Conservation (phyloP, 805 yeast species). For the Teunomyces gatunensis region DNA sequence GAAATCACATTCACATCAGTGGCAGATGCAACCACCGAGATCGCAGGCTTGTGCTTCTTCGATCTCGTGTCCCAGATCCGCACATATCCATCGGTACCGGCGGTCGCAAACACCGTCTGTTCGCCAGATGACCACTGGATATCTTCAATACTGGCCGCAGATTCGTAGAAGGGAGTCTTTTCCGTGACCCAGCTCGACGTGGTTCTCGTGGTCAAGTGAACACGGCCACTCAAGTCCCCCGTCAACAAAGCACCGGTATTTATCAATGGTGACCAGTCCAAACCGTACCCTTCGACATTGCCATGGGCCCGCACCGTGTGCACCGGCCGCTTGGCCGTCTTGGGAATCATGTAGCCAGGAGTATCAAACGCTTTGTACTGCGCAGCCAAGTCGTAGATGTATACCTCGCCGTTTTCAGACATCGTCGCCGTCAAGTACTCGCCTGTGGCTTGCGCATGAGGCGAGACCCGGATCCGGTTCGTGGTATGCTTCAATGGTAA, state of each 20-base stretch:
- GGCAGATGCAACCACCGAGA: constrained; percentile 74
- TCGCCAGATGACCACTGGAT: constrained; percentile 95
- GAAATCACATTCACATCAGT: constrained; percentile 93
- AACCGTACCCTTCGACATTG: constrained; percentile 93
- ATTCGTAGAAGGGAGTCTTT: constrained; percentile 69
- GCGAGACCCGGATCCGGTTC: constrained; percentile 82
- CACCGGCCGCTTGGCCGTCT: constrained; percentile 70
- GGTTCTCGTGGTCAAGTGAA: constrained; percentile 74
- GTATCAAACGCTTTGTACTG: constrained; percentile 82
- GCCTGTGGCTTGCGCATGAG: constrained; percentile 68
- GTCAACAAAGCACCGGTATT: constrained; percentile 77
- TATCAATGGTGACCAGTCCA: constrained; percentile 92
- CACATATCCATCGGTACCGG: constrained; percentile 86
- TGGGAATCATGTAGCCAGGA: constrained; percentile 83
- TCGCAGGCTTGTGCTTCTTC: constrained; percentile 86
- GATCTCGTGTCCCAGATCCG: constrained; percentile 97
- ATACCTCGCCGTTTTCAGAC: constrained; percentile 88
- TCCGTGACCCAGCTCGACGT: constrained; percentile 84
- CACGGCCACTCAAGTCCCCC: constrained; percentile 86
- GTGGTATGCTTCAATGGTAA: constrained; percentile 79
- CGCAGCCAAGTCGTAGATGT: constrained; percentile 75
- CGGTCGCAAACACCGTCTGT: constrained; percentile 91
- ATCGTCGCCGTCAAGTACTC: constrained; percentile 85
- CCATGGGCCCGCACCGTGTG: constrained; percentile 86
- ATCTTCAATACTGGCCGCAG: constrained; percentile 84